A percentile compares a stretch with the other conserved stretches of the same genome.
Evolutionary conservation across 148 eudicot species (phyloP).

Genomic region (Gaultheria prostrata): DNA sequence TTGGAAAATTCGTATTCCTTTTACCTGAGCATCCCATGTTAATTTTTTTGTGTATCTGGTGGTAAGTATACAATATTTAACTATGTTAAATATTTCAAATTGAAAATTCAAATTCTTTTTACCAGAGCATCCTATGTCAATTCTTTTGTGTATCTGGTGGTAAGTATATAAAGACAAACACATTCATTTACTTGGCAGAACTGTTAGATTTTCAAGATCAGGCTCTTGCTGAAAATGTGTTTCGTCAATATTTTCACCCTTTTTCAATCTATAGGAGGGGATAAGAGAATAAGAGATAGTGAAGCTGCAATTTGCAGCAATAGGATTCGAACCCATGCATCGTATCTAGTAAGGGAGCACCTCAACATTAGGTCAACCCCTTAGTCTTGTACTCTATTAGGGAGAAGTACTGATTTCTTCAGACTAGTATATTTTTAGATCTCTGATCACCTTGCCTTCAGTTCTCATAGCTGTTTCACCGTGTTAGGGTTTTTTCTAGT

Average conservation of each 20-base stretch:
- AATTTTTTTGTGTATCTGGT: background rate
- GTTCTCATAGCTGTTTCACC: background rate
- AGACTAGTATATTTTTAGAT: background rate
- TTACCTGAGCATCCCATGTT: background rate
- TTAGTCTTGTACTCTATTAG: no score
- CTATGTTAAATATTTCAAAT: background rate
- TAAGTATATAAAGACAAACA: background rate
- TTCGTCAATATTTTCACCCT: background rate
- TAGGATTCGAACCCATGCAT: background rate
- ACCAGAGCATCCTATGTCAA: background rate
- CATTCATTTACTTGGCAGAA: background rate
- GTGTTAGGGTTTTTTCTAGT: background rate
- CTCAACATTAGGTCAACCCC: background rate
- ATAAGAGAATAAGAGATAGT: background rate
- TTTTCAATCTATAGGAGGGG: background rate
- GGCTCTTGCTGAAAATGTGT: background rate
- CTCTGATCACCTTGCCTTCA: background rate
- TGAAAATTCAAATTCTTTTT: background rate
- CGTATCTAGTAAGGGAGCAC: background rate
- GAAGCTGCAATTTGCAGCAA: no score
- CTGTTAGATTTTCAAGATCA: background rate
- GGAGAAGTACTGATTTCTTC: background rate
- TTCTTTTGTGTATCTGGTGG: background rate
- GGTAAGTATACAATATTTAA: background rate
- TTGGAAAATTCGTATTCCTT: background rate